Evolutionary conservation across 257 asterid genomes (phyloP).

Genomic region (Solanum pinnatisectum): DNA sequence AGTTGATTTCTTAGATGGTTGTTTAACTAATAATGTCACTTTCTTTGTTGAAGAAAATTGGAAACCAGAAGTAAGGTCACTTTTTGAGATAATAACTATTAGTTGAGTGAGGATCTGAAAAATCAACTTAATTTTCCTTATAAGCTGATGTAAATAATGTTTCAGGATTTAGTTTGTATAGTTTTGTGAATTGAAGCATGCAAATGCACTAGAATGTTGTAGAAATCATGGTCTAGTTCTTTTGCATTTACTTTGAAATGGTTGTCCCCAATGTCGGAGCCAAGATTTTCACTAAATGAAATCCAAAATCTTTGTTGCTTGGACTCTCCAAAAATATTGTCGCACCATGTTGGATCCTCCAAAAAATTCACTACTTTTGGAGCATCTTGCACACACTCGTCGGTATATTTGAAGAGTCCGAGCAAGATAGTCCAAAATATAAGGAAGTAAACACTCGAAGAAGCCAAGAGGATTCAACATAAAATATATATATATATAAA

Average conservation of each 20-base stretch:
- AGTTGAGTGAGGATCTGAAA: not conserved
- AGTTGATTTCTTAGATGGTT: not conserved
- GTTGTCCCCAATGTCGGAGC: not conserved
- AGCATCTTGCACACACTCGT: not conserved
- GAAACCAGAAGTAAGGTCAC: not conserved
- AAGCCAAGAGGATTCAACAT: not conserved
- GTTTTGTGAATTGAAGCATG: not conserved
- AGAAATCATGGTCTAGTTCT: not conserved
- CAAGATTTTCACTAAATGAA: not conserved
- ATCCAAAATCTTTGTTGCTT: not conserved
- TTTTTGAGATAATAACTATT: not conserved
- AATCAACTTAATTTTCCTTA: not conserved
- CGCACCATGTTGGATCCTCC: not conserved
- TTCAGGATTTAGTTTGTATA: not conserved
- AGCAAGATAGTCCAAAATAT: not conserved
- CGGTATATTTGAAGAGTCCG: not conserved
- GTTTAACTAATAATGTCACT: not conserved
- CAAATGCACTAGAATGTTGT: not conserved
- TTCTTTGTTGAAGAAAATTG: not conserved
- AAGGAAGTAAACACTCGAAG: not conserved
- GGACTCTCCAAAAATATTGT: not conserved
- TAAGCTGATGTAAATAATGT: not conserved
- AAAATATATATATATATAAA: not conserved
- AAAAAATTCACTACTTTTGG: not conserved
- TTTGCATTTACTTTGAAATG: not conserved